Base-by-base conservation (phyloP, 2,329 filamentous ascomycete species). In the Mollisiaceae sp. region DNA sequence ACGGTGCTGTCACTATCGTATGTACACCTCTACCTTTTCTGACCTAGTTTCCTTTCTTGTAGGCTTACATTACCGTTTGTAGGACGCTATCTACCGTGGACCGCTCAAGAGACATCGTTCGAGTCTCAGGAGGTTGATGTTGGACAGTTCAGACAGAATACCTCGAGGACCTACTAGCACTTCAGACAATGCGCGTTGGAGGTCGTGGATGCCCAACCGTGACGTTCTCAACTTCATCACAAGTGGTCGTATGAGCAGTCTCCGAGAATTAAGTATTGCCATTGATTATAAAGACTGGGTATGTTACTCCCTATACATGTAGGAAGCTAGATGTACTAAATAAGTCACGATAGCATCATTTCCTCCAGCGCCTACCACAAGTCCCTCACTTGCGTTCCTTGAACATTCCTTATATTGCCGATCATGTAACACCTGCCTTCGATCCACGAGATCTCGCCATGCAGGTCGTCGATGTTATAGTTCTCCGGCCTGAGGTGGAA, bases 261-360 rank as follows among this genome's bases (percentile, higher is more conserved):
- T 95, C 52, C 85, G 85, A 63, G 91, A 95, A 77, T 79, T 95
- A 32, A 89, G 90, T 11, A 85, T 92, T 70, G 85, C 87, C 0
- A 83, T 95, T 63, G 86, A 92, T 67, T 92, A 91, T 76, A 87
- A 85, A 70, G 90, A 94, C 73, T 95, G 92, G 91, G 90, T 92
- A 82, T 81, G 86, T 77, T 59, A 12, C 66, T 35, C 57, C 8
- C 8, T 27, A 57, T 62, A 65, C 62, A n/a, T n/a, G n/a, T n/a
- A n/a, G n/a, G n/a, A n/a, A 35, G 63, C 55, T 56, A 45, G 69
- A 38, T 36, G 65, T 62, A 67, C 61, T 72, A 68, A 50, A 71
- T 54, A 63, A 43, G 8, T 22, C 62, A 63, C 59, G 35, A 67
- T 68, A 92, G 91, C 92, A 95, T 77, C 89, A 86, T 68, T 92